A percentile compares a stretch with the other conserved stretches of the same genome.
phyloP scores from a whole-genome alignment of 805 yeast species.

The Kazachstania viticola region DNA sequence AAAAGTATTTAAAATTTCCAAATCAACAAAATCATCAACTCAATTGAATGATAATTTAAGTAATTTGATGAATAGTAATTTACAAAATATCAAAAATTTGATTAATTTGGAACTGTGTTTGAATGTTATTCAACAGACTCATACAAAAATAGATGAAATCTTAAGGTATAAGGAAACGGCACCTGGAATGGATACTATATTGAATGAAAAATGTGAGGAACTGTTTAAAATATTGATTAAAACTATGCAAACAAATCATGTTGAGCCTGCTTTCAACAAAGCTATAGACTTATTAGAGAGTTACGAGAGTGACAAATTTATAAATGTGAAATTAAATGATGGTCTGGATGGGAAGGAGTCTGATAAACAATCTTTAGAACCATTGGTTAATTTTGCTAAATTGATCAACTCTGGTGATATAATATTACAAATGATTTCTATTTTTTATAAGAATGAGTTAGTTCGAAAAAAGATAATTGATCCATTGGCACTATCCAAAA shows the following conservation, averaged over 20 bases:
- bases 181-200: slow-evolving; percentile 12
- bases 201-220: slow-evolving; percentile 32
- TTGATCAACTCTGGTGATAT: slow-evolving; percentile 87
- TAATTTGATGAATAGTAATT: slow-evolving; percentile 62
- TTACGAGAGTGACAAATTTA: slow-evolving; percentile 47
- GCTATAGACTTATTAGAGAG: slow-evolving; percentile 61
- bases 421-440: slow-evolving; percentile 83
- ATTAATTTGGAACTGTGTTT: slow-evolving; percentile 75
- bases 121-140: slow-evolving; percentile 57
- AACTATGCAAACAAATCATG: slow-evolving; percentile 57
- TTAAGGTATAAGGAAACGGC: slow-evolving; percentile 31
- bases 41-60: slow-evolving; percentile 61
- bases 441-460: slow-evolving; percentile 82
- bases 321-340: background rate
- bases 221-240: slow-evolving; percentile 58
- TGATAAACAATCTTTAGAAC: slow-evolving; percentile 41
- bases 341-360: slow-evolving; percentile 14
- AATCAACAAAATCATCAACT: slow-evolving; percentile 14
- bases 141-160: slow-evolving; percentile 49
- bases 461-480: slow-evolving; percentile 42
- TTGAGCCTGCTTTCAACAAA: slow-evolving; percentile 73
- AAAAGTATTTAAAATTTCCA: slow-evolving; percentile 41
- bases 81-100: slow-evolving; percentile 63
- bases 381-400: slow-evolving; percentile 78
- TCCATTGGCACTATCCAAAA: slow-evolving; percentile 26